A percentile compares a stretch with the other conserved stretches of the same genome.
Evolutionary conservation across 805 yeast genomes (phyloP).

Genomic region (Candida cerambycidarum): DNA sequence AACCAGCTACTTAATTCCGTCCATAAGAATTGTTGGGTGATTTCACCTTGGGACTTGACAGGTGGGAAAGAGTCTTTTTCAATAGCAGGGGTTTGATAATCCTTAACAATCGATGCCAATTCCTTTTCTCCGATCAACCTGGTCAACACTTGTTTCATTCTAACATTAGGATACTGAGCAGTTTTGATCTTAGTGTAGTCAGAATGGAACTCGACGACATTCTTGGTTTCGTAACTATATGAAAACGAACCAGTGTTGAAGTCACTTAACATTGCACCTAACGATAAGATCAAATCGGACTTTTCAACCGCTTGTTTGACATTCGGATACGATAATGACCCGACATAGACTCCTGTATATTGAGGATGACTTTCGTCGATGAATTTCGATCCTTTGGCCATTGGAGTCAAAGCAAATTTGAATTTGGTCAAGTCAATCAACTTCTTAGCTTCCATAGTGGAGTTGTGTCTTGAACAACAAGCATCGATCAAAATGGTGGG

Average conservation of each 20-base stretch:
- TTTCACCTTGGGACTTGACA: constrained; percentile 9
- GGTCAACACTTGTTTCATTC: constrained; percentile 53
- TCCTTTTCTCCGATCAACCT: constrained; percentile 18
- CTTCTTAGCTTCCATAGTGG: constrained; percentile 58
- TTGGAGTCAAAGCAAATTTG: constrained; percentile 84
- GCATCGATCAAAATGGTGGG: constrained; percentile 85
- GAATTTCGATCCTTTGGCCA: constrained; percentile 70
- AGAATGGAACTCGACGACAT: constrained; percentile 77
- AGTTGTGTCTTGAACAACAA: constrained; percentile 78
- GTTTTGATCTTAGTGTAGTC: constrained; percentile 68
- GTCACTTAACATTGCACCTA: constrained; percentile 83
- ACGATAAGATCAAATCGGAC: constrained; percentile 68
- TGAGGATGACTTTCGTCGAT: constrained; percentile 71
- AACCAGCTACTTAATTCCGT: constrained; percentile 27
- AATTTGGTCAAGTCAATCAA: constrained; percentile 68
- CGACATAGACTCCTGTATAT: constrained; percentile 85
- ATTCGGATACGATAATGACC: constrained; percentile 56
- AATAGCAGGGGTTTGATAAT: constrained; percentile 15
- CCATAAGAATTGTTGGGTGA: constrained; percentile 35
- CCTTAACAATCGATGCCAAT: constrained; percentile 10
- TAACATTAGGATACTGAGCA: constrained; percentile 71
- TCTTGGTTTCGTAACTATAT: constrained; percentile 70
- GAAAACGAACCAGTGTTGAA: constrained; percentile 90
- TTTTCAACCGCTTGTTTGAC: constrained; percentile 17
- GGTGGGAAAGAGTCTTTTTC: constrained; percentile 17